Percentiles rank a stretch among this genome's conserved stretches.
Conservation (phyloP, 371 early-diverging fungal species). For the Apophysomyces variabilis region DNA sequence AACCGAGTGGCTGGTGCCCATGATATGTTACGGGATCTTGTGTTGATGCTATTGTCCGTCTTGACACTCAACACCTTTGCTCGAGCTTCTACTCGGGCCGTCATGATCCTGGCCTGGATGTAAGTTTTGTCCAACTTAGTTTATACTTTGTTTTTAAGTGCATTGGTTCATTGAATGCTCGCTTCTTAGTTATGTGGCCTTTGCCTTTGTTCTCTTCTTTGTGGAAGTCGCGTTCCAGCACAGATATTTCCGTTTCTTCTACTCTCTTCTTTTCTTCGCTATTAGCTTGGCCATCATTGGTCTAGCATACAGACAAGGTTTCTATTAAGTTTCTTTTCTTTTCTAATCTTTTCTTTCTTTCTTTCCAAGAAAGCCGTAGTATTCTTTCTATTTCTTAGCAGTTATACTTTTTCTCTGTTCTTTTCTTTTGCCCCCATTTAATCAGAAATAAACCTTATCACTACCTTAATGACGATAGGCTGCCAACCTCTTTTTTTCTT, state of each 20-base stretch:
- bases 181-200: conserved; percentile 33
- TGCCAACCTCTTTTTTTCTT: too few species aligned
- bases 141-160: neutral
- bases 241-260: conserved; percentile 38
- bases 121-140: conserved; percentile 13
- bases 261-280: conserved; percentile 36
- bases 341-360: too few species aligned
- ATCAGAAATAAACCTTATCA: too few species aligned
- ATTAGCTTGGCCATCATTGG: conserved; percentile 40
- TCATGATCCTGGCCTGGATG: conserved; percentile 48
- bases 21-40: conserved; percentile 43
- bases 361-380: too few species aligned
- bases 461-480: too few species aligned
- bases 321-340: neutral
- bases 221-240: conserved; percentile 37
- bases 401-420: too few species aligned
- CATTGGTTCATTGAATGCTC: too few species aligned
- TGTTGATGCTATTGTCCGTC: conserved; percentile 40
- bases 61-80: conserved; percentile 41
- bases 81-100: conserved; percentile 36
- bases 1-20: conserved; percentile 41
- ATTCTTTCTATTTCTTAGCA: too few species aligned
- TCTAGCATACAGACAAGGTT: conserved; percentile 40
- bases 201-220: conserved; percentile 40
- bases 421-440: too few species aligned